Evolutionary conservation across 768 basidiomycete species (phyloP), one percentile per base, ranked within the genome.

Genomic region (Psilocybe azurescens): DNA sequence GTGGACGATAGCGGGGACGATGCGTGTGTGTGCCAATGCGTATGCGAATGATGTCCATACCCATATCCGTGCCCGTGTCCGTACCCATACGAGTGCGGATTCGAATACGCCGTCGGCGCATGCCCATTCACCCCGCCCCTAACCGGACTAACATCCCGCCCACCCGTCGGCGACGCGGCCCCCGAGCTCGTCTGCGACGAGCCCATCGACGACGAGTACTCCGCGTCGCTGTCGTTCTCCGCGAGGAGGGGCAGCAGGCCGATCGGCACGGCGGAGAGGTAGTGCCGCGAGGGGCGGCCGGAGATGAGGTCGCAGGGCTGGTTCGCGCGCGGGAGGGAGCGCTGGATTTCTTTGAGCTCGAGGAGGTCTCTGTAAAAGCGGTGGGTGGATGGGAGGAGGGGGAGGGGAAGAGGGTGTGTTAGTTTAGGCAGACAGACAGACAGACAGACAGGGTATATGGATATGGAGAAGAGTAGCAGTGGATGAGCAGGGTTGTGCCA

Each of bases 291-390:
- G 11, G 72, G 78, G 38, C 72, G 75, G 44, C 79, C 81, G 0
- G 81, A 74, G 30, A 80, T 62, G 1, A 71, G 74, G 69, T 83
- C 84, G 3, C 72, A 70, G 0, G 77, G 80, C 73, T 86, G 88
- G 56, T 80, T 76, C 2, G 89, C 86, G 18, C 79, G 77, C 7
- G 89, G 88, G 1, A 89, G 78, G 6, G 86, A 85, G 10, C 85
- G 83, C 62, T 87, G 88, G 47, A 91, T 86, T 65, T 86, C 86
- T 67, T 88, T 89, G 47, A 90, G 81, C 70, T 91, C 89, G 20
- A 90, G 82, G 18, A 89, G 68, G 65, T 89, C 87, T 66, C 87
- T 88, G 63, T 60, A 61, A 39, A 55, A 48, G 41, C 39, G 60
- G 28, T 56, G 65, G 48, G 52, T 24, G 54, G 56, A 59, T 38